Evolutionary conservation across 805 yeast genomes (phyloP).

Genomic region (Metschnikowia hibisci): DNA sequence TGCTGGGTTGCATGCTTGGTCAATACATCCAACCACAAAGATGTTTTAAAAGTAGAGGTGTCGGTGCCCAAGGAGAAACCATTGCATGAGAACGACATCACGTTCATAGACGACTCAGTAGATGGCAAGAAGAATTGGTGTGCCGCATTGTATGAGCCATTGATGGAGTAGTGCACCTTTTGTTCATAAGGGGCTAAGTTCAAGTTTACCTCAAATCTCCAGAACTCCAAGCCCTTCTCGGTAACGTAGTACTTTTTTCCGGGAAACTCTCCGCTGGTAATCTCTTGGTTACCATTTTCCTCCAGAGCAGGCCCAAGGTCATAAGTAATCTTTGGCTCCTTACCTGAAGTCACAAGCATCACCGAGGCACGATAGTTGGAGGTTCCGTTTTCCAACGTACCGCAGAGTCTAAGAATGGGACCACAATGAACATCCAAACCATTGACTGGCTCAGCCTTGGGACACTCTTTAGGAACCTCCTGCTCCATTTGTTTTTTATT

Average conservation of each 20-base stretch:
- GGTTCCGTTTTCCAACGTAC: constrained; percentile 49
- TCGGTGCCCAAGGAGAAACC: constrained; percentile 79
- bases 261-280: constrained; percentile 42
- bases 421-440: constrained; percentile 61
- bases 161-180: constrained; percentile 58
- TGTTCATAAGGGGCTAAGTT: constrained; percentile 50
- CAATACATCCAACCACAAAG: constrained; percentile 84
- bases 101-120: constrained; percentile 63
- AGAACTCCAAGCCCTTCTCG: constrained; percentile 52
- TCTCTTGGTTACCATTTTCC: constrained; percentile 6
- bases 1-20: constrained; percentile 50
- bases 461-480: constrained; percentile 28
- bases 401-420: constrained; percentile 68
- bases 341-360: constrained; percentile 56
- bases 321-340: constrained; percentile 30
- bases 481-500: constrained; percentile 19
- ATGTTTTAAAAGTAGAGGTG: constrained; percentile 63
- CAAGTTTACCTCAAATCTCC: constrained; percentile 60
- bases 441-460: constrained; percentile 25
- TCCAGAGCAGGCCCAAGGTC: constrained; percentile 33
- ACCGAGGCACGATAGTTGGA: constrained; percentile 64
- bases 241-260: constrained; percentile 42
- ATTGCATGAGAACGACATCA: constrained; percentile 82
- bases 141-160: constrained; percentile 26
- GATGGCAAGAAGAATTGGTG: constrained; percentile 66